Evolutionary conservation across 1,139 yeast genomes (phyloP).

Genomic region (Candida mesenterica): DNA sequence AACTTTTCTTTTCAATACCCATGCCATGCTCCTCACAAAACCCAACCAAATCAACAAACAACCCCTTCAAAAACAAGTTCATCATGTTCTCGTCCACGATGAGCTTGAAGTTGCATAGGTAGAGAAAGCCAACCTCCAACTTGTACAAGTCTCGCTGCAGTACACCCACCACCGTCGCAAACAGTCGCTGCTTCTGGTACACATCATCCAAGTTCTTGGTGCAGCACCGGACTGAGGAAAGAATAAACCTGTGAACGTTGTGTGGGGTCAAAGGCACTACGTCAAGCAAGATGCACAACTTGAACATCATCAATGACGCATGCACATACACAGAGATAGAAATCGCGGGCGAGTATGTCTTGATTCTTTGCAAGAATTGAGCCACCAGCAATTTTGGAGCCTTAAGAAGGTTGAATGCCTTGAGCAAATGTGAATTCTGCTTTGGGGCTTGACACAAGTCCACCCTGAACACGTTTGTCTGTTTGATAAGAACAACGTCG

Average conservation of each 20-base stretch:
- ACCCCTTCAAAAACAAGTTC: constrained; percentile 30
- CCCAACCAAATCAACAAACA: constrained; percentile 27
- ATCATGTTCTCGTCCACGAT: constrained; percentile 37
- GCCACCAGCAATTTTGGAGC: constrained; percentile 37
- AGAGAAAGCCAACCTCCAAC: constrained; percentile 43
- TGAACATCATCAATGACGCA: constrained; percentile 39
- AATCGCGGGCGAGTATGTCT: constrained; percentile 42
- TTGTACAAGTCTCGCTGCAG: constrained; percentile 36
- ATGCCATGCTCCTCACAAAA: constrained; percentile 17
- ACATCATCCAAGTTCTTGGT: constrained; percentile 45
- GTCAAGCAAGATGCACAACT: constrained; percentile 34
- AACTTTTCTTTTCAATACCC: not conserved
- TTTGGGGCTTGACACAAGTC: constrained; percentile 4
- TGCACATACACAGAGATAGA: constrained; percentile 43
- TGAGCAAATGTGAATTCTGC: constrained; percentile 31
- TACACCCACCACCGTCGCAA: constrained; percentile 48
- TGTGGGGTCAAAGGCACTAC: constrained; percentile 30
- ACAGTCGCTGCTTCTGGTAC: constrained; percentile 42
- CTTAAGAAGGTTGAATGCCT: constrained; percentile 34
- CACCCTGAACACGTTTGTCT: constrained; percentile 4
- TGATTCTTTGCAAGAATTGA: constrained; percentile 37
- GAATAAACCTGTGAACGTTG: constrained; percentile 39
- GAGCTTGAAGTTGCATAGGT: constrained; percentile 39
- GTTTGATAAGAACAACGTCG: constrained; percentile 7
- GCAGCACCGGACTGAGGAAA: constrained; percentile 46